Evolutionary conservation across 306 rosid genomes (phyloP), one percentile per base, ranked within the genome.

Genomic region (Casuarina equisetifolia): DNA sequence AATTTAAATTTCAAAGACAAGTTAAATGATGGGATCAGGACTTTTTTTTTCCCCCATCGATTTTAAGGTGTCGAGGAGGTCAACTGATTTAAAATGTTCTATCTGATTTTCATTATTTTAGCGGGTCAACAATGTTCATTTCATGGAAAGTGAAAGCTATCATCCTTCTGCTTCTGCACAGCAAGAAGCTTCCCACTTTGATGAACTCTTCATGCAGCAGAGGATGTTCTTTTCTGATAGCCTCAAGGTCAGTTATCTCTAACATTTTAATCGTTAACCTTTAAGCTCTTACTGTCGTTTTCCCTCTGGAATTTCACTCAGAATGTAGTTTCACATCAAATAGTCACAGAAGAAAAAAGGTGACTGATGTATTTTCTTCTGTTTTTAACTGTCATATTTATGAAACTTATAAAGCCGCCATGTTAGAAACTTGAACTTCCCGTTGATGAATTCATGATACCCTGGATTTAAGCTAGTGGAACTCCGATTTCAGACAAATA

Each of bases 201-300:
- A 85, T 49, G 89, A 85, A 74, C 80, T 85, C 72, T 73, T 67
- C 74, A 82, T 85, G 89, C 76, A 85, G 74, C 82, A 85, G 74
- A 76, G 79, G 4, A n/a, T 82, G 61, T 69, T 66, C 69, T 85
- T 85, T 52, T 81, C 86, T 20, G 84, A 79, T 68, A 85, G 75
- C 45, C 72, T 85, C 53, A 76, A 79, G 32, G 89, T 82, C 38
- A 50, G 70, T 70, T 76, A 10, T 11, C 15, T 36, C 9, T 70
- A 4, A 32, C 67, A 11, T 10, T 61, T 13, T 53, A 16, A 25
- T 25, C 32, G 32, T 25, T 25, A 25, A 25, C 32, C 32, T 25
- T 25, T 25, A 25, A 25, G 32, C 12, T 57, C 25, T 19, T 57
- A 20, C 32, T 38, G 20, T 6, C 25, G 39, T 58, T 58, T 58